Evolutionary conservation across 495 filamentous ascomycete genomes (phyloP), one percentile per base, ranked within the genome.

Genomic region (Trichoderma erinaceum): DNA sequence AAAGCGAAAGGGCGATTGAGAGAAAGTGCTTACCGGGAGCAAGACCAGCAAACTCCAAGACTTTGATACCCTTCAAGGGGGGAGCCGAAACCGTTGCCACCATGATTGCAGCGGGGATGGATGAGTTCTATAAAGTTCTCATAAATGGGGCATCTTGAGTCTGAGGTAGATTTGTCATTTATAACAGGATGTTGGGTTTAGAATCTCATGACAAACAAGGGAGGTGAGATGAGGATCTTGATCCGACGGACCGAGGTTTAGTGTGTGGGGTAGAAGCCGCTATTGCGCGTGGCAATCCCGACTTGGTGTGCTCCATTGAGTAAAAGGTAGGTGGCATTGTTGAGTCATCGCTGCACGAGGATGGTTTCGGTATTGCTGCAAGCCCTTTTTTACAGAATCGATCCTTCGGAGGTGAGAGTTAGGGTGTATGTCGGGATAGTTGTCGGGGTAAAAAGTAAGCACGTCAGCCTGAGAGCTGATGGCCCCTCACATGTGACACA

Each of bases 1-100:
- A 23, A 11, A 2, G 50, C 21, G 21, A 56, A 25, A n/a, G 21
- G 65, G 44, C 18, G 7, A 44, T 18, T 7, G 56, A 64, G 16
- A 50, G 25, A 44, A 63, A 65, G 7, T 67, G 61, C 74, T 50
- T 81, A 92, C 93, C 92, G 75, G 93, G 92, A 61, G 93, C 93
- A 58, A 97, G 82, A 15, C 93, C 92, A 25, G 91, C 93, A 69
- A 97, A 89, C 78, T 97, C 93, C 38, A 97, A 84, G 68, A 96
- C 93, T 67, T 89, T 88, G 69, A 95, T 79, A 63, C 90, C 91
- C 11, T 83, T 78, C 41, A 98, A 84, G 13, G 93, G 91, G 16
- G 88, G 87, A 69, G 76, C 65, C 4, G 41, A 41, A 41, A 41
- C 27, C 21, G 15, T 52, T 7, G n/a, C 63, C 29, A 10, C 63